These are phyloP conservation scores for Phytophthora fragariaefolia DNA, from an alignment of 352 stramenopile species.

Conservation along the genomic window DNA sequence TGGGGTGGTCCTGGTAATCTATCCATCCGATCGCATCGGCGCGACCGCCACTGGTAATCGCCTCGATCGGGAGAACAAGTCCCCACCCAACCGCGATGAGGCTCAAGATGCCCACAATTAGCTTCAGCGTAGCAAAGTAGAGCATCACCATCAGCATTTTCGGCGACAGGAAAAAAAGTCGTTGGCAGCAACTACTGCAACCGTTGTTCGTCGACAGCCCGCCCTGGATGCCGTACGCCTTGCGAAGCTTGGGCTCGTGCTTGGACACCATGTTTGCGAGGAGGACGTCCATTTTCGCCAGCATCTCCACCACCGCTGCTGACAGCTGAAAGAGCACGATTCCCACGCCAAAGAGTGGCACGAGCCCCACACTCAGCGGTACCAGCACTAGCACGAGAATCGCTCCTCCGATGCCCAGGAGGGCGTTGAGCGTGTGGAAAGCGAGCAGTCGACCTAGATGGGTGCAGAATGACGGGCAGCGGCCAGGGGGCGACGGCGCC, in stretches of 20 bases:
- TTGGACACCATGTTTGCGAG: slow-evolving; percentile 36
- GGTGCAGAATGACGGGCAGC: slow-evolving; percentile 6
- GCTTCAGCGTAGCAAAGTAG: slow-evolving; percentile 57
- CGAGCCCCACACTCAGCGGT: slow-evolving; percentile 34
- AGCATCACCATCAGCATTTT: slow-evolving; percentile 44
- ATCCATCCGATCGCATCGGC: slow-evolving; percentile 28
- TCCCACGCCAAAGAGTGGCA: slow-evolving; percentile 33
- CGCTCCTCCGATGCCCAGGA: slow-evolving; percentile 29
- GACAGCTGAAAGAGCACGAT: slow-evolving; percentile 41
- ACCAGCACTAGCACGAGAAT: slow-evolving; percentile 36
- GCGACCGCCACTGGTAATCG: slow-evolving; percentile 27
- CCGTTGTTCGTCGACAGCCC: slow-evolving; percentile 36
- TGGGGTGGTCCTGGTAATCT: slow-evolving; percentile 22
- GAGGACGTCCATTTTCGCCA: slow-evolving; percentile 26
- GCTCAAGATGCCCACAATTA: slow-evolving; percentile 45
- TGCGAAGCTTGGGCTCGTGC: slow-evolving; percentile 16
- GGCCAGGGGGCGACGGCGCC: background rate
- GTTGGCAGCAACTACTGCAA: slow-evolving; percentile 13
- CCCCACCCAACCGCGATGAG: slow-evolving; percentile 30
- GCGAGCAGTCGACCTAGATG: slow-evolving; percentile 16
- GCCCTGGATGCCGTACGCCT: slow-evolving; percentile 31
- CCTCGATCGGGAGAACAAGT: slow-evolving; percentile 43
- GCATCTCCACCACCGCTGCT: slow-evolving; percentile 24
- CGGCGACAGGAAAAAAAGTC: slow-evolving; percentile 35
- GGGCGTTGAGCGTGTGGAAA: slow-evolving; percentile 37